A percentile compares a stretch with the other conserved stretches of the same genome.
Evolutionary conservation across 2,329 filamentous ascomycete species (phyloP).

Genomic region (Blastomyces gilchristii): DNA sequence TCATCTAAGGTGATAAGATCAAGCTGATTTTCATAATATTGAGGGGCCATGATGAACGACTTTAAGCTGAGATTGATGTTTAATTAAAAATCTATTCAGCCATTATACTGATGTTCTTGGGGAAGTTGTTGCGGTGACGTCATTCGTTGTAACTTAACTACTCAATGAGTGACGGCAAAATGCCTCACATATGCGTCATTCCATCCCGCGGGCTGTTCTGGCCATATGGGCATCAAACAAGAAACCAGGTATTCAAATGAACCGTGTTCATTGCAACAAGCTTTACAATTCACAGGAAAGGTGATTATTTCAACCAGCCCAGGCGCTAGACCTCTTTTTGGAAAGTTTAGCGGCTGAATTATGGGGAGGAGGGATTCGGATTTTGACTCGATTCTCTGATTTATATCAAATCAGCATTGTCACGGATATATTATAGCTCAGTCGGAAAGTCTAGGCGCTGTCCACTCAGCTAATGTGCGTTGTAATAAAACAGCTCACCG

Average conservation of each 20-base stretch:
- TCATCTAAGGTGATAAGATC: slow-evolving; percentile 17
- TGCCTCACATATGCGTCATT: background rate
- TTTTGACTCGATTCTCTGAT: too few relatives aligned
- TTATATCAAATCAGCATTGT: too few relatives aligned
- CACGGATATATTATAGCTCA: too few relatives aligned
- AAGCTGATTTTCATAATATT: slow-evolving; percentile 24
- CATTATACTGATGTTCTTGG: background rate
- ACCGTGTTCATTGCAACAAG: too few relatives aligned
- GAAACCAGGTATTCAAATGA: too few relatives aligned
- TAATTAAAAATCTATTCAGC: background rate
- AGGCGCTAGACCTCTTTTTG: background rate
- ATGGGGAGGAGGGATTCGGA: too few relatives aligned
- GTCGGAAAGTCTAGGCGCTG: too few relatives aligned
- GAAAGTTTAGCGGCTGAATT: background rate
- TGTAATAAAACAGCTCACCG: too few relatives aligned
- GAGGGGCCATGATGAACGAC: slow-evolving; percentile 11
- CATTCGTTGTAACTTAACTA: background rate
- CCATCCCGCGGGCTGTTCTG: background rate
- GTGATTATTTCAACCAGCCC: too few relatives aligned
- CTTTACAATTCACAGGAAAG: background rate
- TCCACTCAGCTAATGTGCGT: too few relatives aligned
- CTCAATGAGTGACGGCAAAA: too few relatives aligned
- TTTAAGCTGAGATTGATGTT: background rate
- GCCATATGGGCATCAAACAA: too few relatives aligned
- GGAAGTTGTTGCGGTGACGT: background rate